Base-by-base conservation (phyloP, 1,139 yeast genomes). In the Trichomonascaceae sp. region DNA sequence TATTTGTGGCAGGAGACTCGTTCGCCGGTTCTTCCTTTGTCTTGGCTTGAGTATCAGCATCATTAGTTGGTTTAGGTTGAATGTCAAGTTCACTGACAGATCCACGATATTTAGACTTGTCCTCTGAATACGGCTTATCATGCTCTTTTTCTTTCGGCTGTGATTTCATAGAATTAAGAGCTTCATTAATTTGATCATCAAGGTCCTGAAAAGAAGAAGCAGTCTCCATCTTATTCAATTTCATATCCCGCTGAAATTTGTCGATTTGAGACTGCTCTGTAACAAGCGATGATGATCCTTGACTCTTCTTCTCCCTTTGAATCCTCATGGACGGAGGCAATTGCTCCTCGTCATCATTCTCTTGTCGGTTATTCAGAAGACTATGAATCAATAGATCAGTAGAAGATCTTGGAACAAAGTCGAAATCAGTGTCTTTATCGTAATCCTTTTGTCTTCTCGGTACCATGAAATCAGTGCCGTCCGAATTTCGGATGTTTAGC, bases 401-500 rank as follows among this genome's bases (percentile, higher is more conserved):
- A 15, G 47, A 39, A 2, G 45, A 38, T 20, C 36, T 43, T 12
- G 50, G 30, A 12, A 48, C 45, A 12, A 45, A 19, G 43, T n/a
- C 20, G 10, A 17, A 10, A 10, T 22, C 19, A 20, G 49, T n/a
- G 2, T 45, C 49, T 12, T 20, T 24, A 7, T 15, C 22, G n/a
- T 44, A 8, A 27, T 30, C 13, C 18, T 19, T 27, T 30, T 32
- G 45, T 17, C 38, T 45, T n/a, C 20, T 24, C 45, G 45, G 43
- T 43, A 62, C 51, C 8, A 68, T 60, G 49, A 68, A 52, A 53
- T 69, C 72, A 3, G 68, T 51, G 30, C 72, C 72, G 59, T 69
- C 72, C 32, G 49, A 46, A 43, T 63, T 61, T 24, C 65, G 62
- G 24, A 69, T 69, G 49, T 63, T 64, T 45, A 65, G 54, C 27